Base-by-base conservation (phyloP, 768 basidiomycete genomes). In the Daedalea quercina region DNA sequence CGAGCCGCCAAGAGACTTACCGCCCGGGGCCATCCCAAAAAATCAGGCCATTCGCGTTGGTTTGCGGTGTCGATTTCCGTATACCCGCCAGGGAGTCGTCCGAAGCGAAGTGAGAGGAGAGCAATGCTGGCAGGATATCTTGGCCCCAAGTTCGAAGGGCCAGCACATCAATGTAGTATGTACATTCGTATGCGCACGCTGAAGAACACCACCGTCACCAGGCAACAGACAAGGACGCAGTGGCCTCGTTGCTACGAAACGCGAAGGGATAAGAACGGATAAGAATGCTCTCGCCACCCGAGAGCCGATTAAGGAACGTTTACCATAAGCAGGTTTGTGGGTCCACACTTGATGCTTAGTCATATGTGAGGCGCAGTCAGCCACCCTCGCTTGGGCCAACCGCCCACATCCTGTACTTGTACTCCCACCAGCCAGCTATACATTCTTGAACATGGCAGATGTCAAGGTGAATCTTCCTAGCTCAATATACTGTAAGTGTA, bases 81-180 rank as follows among this genome's bases (percentile, higher is more conserved):
- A 47, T 26, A 26, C 46, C 25, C 12, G 46, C 31, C 7, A 24
- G 25, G 7, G 46, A 47, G 64, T 25, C 58, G 44, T 63, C 57
- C 1, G 63, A 60, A 33, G 47, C 49, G 42, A 59, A 61, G 54
- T 69, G 54, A 17, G 55, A 55, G 1, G 69, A 70, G 13, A 67
- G 56, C 26, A 70, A 51, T 31, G 28, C 28, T 31, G 28, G 28
- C 28, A 31, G 28, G n/a, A n/a, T n/a, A n/a, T n/a, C n/a, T n/a
- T n/a, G n/a, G n/a, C n/a, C n/a, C n/a, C n/a, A n/a, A n/a, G n/a
- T n/a, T n/a, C n/a, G n/a, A n/a, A n/a, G n/a, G n/a, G n/a, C n/a
- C n/a, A n/a, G n/a, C n/a, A n/a, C n/a, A n/a, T n/a, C n/a, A n/a
- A n/a, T n/a, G n/a, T n/a, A n/a, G n/a, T n/a, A n/a, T n/a, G n/a